Percentiles rank a stretch among this genome's conserved stretches.
These are phyloP conservation scores for Protomyces inundatus DNA, from an alignment of 1,139 yeast species.

Conservation along the genomic window DNA sequence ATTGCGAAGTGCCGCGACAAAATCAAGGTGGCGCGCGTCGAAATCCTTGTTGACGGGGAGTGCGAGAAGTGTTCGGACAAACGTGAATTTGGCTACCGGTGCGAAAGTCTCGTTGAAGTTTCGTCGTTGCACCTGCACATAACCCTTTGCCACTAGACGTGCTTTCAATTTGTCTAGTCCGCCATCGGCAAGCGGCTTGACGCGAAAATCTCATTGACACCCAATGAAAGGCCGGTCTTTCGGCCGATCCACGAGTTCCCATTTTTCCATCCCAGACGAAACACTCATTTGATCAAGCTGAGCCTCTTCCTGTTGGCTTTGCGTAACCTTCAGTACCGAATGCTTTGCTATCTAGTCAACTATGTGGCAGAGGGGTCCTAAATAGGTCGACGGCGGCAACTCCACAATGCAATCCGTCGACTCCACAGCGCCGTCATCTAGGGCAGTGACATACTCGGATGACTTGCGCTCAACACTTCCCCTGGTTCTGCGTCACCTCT, in stretches of 20 bases:
- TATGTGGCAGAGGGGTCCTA: no score
- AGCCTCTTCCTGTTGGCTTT: no score
- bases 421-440: no score
- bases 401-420: no score
- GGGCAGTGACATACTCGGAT: no score
- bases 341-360: no score
- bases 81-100: background rate
- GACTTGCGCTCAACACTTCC: no score
- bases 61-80: background rate
- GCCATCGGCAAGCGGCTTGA: conserved; percentile 21
- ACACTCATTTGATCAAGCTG: no score
- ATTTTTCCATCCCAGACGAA: background rate
- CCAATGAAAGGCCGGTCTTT: background rate
- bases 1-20: background rate
- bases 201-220: conserved; percentile 25
- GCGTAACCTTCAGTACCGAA: no score
- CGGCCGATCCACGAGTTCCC: background rate
- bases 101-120: background rate
- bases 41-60: background rate
- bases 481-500: no score
- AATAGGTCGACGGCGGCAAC: no score
- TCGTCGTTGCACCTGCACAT: conserved; percentile 13
- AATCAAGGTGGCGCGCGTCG: background rate
- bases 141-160: conserved; percentile 29
- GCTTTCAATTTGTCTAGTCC: conserved; percentile 25